These are phyloP conservation scores for Mortierella alpina DNA, from an alignment of 192 early-diverging fungal genomes.

Conservation along the genomic window DNA sequence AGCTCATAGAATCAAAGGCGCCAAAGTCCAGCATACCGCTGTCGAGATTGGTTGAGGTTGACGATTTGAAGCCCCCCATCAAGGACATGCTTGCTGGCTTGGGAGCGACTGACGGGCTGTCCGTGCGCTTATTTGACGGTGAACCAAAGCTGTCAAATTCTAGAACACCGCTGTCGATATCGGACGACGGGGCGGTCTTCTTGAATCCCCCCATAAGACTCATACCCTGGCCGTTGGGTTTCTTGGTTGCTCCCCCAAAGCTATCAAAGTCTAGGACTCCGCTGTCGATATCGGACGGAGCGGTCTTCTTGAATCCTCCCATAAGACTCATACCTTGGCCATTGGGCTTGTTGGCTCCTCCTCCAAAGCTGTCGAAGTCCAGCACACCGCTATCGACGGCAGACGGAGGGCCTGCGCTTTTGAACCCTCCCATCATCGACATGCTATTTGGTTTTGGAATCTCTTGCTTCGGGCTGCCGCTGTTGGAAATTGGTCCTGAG, in stretches of 20 bases:
- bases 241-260: constrained; percentile 17
- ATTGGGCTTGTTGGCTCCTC: background rate
- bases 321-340: constrained; percentile 28
- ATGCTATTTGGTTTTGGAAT: constrained; percentile 6
- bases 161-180: constrained; percentile 26
- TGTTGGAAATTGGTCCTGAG: background rate
- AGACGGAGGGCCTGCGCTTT: background rate
- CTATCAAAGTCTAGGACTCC: constrained; percentile 25
- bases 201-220: constrained; percentile 29
- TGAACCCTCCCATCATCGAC: constrained; percentile 25
- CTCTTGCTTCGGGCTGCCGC: background rate
- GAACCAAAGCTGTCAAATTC: constrained; percentile 38
- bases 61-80: constrained; percentile 34
- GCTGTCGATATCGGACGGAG: constrained; percentile 9
- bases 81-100: constrained; percentile 30
- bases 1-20: constrained; percentile 30
- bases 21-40: constrained; percentile 48
- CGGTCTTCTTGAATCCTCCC: constrained; percentile 9
- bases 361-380: constrained; percentile 10
- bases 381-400: constrained; percentile 7
- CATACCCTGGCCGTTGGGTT: constrained; percentile 11
- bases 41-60: constrained; percentile 19
- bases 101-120: background rate
- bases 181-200: background rate
- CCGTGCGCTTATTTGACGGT: constrained; percentile 11